Conservation (phyloP, 2,329 filamentous ascomycete genomes). For the Cyphellophora europaea region DNA sequence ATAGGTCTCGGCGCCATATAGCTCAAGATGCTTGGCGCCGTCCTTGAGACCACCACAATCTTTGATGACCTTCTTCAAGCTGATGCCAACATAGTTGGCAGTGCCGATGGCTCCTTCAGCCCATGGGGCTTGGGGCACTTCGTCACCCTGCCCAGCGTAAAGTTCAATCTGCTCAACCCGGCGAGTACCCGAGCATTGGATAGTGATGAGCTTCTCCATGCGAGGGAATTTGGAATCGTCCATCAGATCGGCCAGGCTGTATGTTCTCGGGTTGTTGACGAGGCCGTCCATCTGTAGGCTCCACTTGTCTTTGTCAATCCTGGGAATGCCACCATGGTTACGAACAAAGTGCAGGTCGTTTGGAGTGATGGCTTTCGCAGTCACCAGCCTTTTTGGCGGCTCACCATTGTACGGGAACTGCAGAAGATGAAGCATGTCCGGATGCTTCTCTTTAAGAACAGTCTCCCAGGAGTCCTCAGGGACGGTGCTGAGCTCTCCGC, state of each 20-base stretch:
- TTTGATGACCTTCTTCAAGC: constrained; percentile 60
- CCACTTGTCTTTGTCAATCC: constrained; percentile 49
- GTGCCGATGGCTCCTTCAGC: constrained; percentile 62
- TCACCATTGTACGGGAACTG: constrained; percentile 58
- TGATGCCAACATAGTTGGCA: constrained; percentile 53
- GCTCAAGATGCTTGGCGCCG: constrained; percentile 52
- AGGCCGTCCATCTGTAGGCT: constrained; percentile 49
- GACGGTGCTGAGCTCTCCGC: too few species aligned
- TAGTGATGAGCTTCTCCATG: constrained; percentile 45
- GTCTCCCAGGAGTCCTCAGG: too few species aligned
- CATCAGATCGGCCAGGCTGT: constrained; percentile 51
- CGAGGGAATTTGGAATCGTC: constrained; percentile 52
- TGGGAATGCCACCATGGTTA: constrained; percentile 63
- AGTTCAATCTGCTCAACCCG: constrained; percentile 58
- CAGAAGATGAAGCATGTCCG: constrained; percentile 52
- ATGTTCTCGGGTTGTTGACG: constrained; percentile 46
- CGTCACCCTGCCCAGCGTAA: constrained; percentile 59
- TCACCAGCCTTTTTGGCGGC: constrained; percentile 48
- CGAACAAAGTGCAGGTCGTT: constrained; percentile 57
- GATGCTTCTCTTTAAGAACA: too few species aligned
- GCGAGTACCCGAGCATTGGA: constrained; percentile 60
- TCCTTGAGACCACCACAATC: constrained; percentile 52
- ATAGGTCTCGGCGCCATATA: constrained; percentile 62
- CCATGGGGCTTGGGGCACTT: constrained; percentile 43
- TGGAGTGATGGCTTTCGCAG: constrained; percentile 46